Evolutionary conservation across 371 early-diverging fungal species (phyloP), one percentile per base, ranked within the genome.

Genomic region (Nematocida major): DNA sequence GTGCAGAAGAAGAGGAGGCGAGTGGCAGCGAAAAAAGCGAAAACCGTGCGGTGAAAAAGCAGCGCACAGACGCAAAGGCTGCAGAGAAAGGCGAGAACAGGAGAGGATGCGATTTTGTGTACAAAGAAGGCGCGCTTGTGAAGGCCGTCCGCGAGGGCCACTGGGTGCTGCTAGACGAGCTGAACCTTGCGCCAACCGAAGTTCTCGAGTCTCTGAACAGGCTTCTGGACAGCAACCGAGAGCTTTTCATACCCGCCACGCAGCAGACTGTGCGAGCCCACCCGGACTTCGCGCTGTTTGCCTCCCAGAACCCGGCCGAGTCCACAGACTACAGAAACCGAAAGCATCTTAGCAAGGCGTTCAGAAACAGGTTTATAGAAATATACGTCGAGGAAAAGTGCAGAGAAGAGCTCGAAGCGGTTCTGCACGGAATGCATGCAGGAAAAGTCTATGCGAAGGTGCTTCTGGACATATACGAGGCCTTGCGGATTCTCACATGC

Each of bases 161-260:
- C 81, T 98, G 98, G 98, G 89, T 99, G 73, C 94, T 99, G 5
- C 87, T 99, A 45, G 99, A 99, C 85, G 99, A 99, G 85, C 88
- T 99, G 48, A 99, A 99, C 84, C 87, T 99, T 82, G 98, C 98
- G 3, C 96, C 96, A 0, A 90, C 91, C 26, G 99, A 99, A 82
- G 97, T 99, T 0, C 88, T 99, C 11, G 99, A 99, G 85, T 93
- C 96, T 0, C 88, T 99, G 34, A 99, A 99, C 86, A 89, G 98
- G 30, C 86, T 99, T 54, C 85, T 99, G 47, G 99, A 99, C 86
- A 96, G 97, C 79, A 99, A 98, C 85, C 89, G 94, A 61, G 97
- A 98, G 85, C 86, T 99, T 59, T 87, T 92, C 39, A 90, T 98
- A 40, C 92, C 96, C 1, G 97, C 96, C 84, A 96, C 94, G 0